A percentile compares a stretch with the other conserved stretches of the same genome.
Evolutionary conservation across 2,329 filamentous ascomycete species (phyloP).

Genomic region (Calonectria leucothoes): DNA sequence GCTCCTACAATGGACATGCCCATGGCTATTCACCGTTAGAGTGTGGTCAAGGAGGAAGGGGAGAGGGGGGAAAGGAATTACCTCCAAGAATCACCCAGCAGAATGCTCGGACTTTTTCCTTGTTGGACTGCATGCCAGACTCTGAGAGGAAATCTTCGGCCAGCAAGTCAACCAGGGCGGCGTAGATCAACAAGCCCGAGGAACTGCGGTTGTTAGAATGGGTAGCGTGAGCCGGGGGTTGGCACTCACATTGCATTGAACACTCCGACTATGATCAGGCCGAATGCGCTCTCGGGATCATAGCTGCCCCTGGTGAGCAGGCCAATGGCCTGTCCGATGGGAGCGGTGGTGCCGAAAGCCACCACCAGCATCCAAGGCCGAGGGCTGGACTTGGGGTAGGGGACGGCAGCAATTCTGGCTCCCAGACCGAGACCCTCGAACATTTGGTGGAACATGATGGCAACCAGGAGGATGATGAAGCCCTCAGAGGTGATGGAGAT

Average conservation of each 20-base stretch:
- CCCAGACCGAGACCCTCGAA: slow-evolving; percentile 78
- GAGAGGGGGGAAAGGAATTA: slow-evolving; percentile 43
- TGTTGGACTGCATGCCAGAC: slow-evolving; percentile 62
- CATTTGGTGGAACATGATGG: slow-evolving; percentile 79
- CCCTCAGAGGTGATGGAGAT: slow-evolving; percentile 76
- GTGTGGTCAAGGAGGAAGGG: neutral
- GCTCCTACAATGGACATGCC: slow-evolving; percentile 50
- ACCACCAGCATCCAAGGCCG: slow-evolving; percentile 71
- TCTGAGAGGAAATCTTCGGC: slow-evolving; percentile 74
- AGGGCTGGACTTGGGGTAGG: slow-evolving; percentile 66
- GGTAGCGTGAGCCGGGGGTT: fast-evolving
- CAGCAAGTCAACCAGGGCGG: slow-evolving; percentile 71
- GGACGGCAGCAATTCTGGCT: slow-evolving; percentile 75
- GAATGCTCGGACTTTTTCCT: slow-evolving; percentile 66
- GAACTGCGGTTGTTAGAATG: slow-evolving; percentile 54
- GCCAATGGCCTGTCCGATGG: slow-evolving; percentile 74
- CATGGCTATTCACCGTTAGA: slow-evolving; percentile 32
- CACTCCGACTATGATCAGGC: slow-evolving; percentile 71
- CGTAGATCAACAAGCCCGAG: slow-evolving; percentile 70
- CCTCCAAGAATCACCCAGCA: slow-evolving; percentile 62
- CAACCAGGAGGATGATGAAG: slow-evolving; percentile 74
- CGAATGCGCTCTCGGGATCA: slow-evolving; percentile 72
- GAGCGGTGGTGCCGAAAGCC: slow-evolving; percentile 73
- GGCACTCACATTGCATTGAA: slow-evolving; percentile 74
- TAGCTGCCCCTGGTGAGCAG: slow-evolving; percentile 67